phyloP scores from a whole-genome alignment of 768 basidiomycete genomes.

The Dioszegia aurantiaca region DNA sequence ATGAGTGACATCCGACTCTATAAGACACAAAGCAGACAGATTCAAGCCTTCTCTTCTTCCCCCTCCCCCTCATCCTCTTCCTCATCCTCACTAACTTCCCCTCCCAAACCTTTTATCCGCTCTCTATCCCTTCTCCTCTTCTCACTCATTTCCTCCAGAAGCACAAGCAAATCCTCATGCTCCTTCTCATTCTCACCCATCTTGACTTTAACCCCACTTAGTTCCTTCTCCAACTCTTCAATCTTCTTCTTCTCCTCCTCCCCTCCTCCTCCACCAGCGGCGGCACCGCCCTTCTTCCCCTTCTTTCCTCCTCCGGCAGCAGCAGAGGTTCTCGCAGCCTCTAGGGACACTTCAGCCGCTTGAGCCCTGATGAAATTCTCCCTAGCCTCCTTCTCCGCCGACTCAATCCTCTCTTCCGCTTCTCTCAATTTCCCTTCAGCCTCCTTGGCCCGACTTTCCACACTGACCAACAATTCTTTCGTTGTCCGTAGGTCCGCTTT shows the following conservation, averaged over 20 bases:
- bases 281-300: conserved; percentile 21
- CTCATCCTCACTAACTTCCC: conserved; percentile 90
- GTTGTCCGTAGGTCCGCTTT: conserved; percentile 3
- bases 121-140: conserved; percentile 84
- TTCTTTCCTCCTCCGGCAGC: conserved; percentile 19
- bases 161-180: conserved; percentile 89
- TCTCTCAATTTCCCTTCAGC: conserved; percentile 14
- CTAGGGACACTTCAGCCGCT: conserved; percentile 11
- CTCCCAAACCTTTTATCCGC: conserved; percentile 66
- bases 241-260: conserved; percentile 25
- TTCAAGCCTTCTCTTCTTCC: no score
- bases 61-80: conserved; percentile 55
- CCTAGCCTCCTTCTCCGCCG: conserved; percentile 21
- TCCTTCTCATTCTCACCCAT: conserved; percentile 86
- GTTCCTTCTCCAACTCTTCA: conserved; percentile 48
- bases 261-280: background rate
- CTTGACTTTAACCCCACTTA: conserved; percentile 62
- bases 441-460: conserved; percentile 3
- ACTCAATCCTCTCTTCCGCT: conserved; percentile 22
- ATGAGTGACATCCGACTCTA: background rate
- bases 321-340: conserved; percentile 2
- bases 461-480: background rate
- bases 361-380: conserved; percentile 19
- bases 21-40: no score
- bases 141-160: conserved; percentile 82